These are phyloP conservation scores for Dryas integrifolia DNA, from an alignment of 331 rosid species.

Conservation along the genomic window DNA sequence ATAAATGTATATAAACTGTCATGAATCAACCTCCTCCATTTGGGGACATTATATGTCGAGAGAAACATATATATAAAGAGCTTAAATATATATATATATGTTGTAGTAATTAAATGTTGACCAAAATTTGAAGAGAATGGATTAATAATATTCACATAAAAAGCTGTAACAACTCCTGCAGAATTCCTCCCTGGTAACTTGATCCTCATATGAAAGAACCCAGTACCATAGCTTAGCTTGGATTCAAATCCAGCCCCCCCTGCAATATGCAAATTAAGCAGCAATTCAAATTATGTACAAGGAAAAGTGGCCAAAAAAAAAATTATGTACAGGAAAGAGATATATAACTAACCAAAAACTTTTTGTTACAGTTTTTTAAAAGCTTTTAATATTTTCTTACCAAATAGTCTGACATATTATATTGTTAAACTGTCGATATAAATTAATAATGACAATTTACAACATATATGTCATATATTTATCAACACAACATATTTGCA, in stretches of 20 bases:
- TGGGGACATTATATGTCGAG: too few relatives aligned
- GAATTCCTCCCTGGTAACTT: constrained; percentile 52
- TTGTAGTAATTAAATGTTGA: too few relatives aligned
- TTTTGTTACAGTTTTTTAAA: too few relatives aligned
- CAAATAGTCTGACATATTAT: too few relatives aligned
- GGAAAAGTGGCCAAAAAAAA: not conserved
- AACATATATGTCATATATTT: too few relatives aligned
- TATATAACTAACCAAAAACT: not conserved
- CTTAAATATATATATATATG: too few relatives aligned
- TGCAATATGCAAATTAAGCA: not conserved
- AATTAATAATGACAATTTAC: too few relatives aligned
- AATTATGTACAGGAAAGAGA: not conserved
- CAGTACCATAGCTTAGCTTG: constrained; percentile 53
- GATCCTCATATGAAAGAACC: constrained; percentile 49
- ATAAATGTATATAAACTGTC: not conserved
- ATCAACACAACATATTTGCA: too few relatives aligned
- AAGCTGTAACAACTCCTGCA: constrained; percentile 69
- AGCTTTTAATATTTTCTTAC: too few relatives aligned
- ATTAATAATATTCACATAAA: constrained; percentile 37
- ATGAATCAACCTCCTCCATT: not conserved
- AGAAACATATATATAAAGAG: too few relatives aligned
- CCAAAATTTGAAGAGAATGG: not conserved
- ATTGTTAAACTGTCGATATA: too few relatives aligned
- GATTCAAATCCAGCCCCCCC: constrained; percentile 75
- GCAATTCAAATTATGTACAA: not conserved